A percentile compares a stretch with the other conserved stretches of the same genome.
Evolutionary conservation across 345 rosid species (phyloP).

Genomic region (Linum lewisii): DNA sequence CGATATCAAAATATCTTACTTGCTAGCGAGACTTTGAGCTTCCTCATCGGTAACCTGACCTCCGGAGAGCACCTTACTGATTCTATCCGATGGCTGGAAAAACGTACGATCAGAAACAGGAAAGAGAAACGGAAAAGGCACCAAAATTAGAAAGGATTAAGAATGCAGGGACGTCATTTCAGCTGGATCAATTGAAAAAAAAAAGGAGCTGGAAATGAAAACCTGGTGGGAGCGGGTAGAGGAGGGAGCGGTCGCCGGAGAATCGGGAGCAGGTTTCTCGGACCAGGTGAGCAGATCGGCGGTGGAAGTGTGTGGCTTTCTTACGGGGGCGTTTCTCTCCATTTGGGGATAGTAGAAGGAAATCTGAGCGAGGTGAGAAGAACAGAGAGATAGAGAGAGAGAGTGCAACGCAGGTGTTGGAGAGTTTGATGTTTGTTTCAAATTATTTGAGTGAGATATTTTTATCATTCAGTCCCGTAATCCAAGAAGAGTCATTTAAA

Average conservation of each 20-base stretch:
- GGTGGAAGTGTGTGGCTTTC: slow-evolving; percentile 20
- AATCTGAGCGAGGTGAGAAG: neutral
- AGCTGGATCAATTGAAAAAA: neutral
- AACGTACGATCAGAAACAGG: neutral
- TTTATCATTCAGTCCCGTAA: neutral
- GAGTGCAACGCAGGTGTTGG: neutral
- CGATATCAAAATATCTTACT: neutral
- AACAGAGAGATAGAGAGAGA: neutral
- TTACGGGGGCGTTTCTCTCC: slow-evolving; percentile 15
- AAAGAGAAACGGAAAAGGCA: neutral
- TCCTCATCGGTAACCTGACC: slow-evolving; percentile 24
- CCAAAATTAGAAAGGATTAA: neutral
- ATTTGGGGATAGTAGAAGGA: neutral
- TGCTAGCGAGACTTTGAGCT: slow-evolving; percentile 15
- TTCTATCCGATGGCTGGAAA: slow-evolving; percentile 21
- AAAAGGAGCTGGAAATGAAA: slow-evolving; percentile 2
- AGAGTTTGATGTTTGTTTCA: too few species aligned
- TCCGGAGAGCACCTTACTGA: slow-evolving; percentile 18
- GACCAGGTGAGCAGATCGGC: slow-evolving; percentile 24
- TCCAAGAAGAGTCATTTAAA: neutral
- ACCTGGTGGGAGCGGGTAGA: slow-evolving; percentile 13
- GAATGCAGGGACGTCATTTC: neutral
- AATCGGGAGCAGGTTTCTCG: slow-evolving; percentile 9
- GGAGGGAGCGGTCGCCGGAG: slow-evolving; percentile 4
- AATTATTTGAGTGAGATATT: neutral